Conservation (phyloP, 805 yeast species). For the Starmerella stellata region DNA sequence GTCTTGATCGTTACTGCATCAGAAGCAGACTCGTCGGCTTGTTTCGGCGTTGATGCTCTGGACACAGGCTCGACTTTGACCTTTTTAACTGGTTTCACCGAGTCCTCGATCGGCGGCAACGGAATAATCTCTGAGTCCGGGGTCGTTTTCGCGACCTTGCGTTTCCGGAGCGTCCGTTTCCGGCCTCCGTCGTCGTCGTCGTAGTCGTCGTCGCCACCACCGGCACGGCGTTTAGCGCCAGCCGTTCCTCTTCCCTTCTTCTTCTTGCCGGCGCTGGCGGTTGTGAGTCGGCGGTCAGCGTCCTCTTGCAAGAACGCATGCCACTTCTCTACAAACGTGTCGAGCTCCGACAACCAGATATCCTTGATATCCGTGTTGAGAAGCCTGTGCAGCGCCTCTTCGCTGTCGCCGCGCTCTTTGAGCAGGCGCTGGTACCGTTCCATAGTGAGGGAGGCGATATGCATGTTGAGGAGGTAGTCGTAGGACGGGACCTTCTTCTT, state of each 20-base stretch:
- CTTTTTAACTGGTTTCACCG: constrained; percentile 3
- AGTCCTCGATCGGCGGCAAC: constrained; percentile 17
- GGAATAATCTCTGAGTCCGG: constrained; percentile 8
- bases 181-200: constrained; percentile 22
- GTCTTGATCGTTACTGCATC: too few species aligned
- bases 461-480: constrained; percentile 82
- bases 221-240: constrained; percentile 21
- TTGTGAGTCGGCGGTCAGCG: constrained; percentile 35
- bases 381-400: constrained; percentile 47
- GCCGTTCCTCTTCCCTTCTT: not conserved
- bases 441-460: constrained; percentile 78
- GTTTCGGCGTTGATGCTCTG: constrained; percentile 17
- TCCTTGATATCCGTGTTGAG: constrained; percentile 63
- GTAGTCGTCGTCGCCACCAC: constrained; percentile 19
- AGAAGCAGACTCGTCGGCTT: too few species aligned
- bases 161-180: constrained; percentile 18
- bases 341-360: constrained; percentile 72
- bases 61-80: constrained; percentile 2
- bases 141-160: constrained; percentile 14
- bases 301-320: constrained; percentile 50
- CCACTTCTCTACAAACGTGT: constrained; percentile 51
- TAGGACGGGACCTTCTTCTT: constrained; percentile 36
- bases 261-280: constrained; percentile 24
- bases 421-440: constrained; percentile 73
- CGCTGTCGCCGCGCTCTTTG: constrained; percentile 53